Percentiles rank a stretch among this genome's conserved stretches.
Conservation (phyloP, 2,329 filamentous ascomycete species). For the Amylocarpus encephaloides region DNA sequence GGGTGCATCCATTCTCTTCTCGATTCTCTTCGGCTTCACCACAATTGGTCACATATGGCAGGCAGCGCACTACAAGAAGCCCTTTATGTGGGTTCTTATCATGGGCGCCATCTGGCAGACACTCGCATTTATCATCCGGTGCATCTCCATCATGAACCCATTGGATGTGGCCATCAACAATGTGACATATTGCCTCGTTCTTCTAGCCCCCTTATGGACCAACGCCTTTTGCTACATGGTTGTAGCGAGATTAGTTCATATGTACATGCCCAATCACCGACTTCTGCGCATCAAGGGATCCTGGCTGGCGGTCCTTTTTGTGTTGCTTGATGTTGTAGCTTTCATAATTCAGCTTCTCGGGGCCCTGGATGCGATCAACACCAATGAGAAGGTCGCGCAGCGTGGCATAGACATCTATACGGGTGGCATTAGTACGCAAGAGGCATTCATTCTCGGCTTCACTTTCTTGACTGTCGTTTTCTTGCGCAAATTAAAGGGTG, state of each 20-base stretch:
- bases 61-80: slow-evolving; percentile 30
- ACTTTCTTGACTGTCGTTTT: slow-evolving; percentile 33
- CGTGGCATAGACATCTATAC: slow-evolving; percentile 40
- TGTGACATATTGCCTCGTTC: slow-evolving; percentile 20
- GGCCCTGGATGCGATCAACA: slow-evolving; percentile 2
- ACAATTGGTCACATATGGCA: slow-evolving; percentile 30
- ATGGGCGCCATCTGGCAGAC: slow-evolving; percentile 12
- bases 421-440: slow-evolving; percentile 44
- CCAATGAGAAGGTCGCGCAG: slow-evolving; percentile 12
- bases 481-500: no score
- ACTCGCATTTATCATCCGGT: slow-evolving; percentile 15
- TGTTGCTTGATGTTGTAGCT: slow-evolving; percentile 24
- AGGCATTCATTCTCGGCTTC: slow-evolving; percentile 42
- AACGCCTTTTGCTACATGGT: slow-evolving; percentile 29
- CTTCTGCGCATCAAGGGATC: slow-evolving; percentile 19
- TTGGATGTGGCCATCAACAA: slow-evolving; percentile 20
- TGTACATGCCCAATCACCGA: slow-evolving; percentile 18
- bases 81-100: slow-evolving; percentile 18
- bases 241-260: slow-evolving; percentile 26
- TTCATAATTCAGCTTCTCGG: background rate
- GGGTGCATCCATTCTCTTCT: slow-evolving; percentile 31
- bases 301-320: slow-evolving; percentile 24
- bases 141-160: slow-evolving; percentile 25
- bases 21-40: slow-evolving; percentile 30
- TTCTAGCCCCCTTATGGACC: slow-evolving; percentile 23